Percentiles rank a stretch among this genome's conserved stretches.
Evolutionary conservation across 1,284 basidiomycete genomes (phyloP).

Genomic region (Ganoderma leucocontextum): DNA sequence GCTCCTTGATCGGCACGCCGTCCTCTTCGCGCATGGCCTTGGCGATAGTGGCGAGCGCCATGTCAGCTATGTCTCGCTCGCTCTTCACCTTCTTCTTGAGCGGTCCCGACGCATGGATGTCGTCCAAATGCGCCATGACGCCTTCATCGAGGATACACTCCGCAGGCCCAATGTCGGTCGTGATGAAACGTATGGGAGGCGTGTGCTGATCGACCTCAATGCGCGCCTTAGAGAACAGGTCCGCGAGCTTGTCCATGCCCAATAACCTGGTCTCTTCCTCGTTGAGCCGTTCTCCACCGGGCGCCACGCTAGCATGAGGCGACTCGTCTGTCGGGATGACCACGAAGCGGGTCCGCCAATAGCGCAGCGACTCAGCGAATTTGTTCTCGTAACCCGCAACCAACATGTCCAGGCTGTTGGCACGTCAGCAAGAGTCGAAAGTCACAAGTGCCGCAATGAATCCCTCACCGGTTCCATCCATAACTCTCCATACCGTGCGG

Average conservation of each 20-base stretch:
- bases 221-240: conserved; percentile 84
- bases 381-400: conserved; percentile 88
- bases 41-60: conserved; percentile 67
- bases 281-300: conserved; percentile 75
- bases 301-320: conserved; percentile 62
- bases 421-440: background rate
- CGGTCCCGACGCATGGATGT: conserved; percentile 78
- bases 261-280: conserved; percentile 90
- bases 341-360: conserved; percentile 96
- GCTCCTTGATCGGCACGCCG: conserved; percentile 78
- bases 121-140: conserved; percentile 80
- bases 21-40: conserved; percentile 84
- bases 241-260: conserved; percentile 92
- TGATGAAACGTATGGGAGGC: conserved; percentile 73
- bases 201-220: conserved; percentile 65
- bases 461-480: conserved; percentile 77
- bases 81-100: conserved; percentile 81
- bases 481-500: conserved; percentile 84
- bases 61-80: conserved; percentile 72
- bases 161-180: conserved; percentile 85
- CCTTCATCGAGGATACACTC: conserved; percentile 81
- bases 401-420: conserved; percentile 76
- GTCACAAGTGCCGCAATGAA: background rate
- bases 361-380: conserved; percentile 83
- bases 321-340: conserved; percentile 86